phyloP scores from a whole-genome alignment of 2,329 filamentous ascomycete genomes.

The Colletotrichum sidae region DNA sequence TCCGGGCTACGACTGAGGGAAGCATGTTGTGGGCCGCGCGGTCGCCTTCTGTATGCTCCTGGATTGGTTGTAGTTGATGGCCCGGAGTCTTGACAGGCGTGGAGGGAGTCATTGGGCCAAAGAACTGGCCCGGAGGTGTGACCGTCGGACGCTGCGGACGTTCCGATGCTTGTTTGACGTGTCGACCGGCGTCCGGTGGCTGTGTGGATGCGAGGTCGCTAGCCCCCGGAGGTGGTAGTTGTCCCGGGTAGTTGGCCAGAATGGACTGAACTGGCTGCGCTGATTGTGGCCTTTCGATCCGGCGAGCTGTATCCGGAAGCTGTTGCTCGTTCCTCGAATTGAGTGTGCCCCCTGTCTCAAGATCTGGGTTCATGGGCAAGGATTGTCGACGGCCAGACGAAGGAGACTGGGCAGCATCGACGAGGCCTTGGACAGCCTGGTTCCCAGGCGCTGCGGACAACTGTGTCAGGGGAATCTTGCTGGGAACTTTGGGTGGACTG shows the following conservation, averaged over 20 bases:
- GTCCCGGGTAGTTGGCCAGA: too few species aligned
- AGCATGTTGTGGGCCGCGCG: background rate
- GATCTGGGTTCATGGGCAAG: conserved; percentile 5
- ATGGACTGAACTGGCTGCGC: conserved; percentile 6
- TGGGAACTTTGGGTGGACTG: conserved; percentile 28
- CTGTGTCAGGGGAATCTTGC: background rate
- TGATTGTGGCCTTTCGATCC: background rate
- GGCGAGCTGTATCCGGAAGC: background rate
- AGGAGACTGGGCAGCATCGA: background rate
- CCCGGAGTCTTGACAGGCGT: too few species aligned
- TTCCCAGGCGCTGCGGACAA: background rate
- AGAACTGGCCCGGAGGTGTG: conserved; percentile 4
- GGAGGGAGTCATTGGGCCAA: conserved; percentile 6
- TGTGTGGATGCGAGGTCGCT: background rate
- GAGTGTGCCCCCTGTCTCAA: background rate
- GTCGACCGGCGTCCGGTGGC: background rate
- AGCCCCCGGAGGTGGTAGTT: too few species aligned
- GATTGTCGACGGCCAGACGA: conserved; percentile 24
- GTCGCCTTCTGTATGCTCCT: conserved; percentile 34
- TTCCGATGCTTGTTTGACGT: background rate
- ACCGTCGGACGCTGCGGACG: conserved; percentile 25
- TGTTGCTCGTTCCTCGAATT: background rate
- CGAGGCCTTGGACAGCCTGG: background rate
- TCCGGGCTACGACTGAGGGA: background rate
- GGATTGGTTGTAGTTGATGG: conserved; percentile 30